These are phyloP conservation scores for Fennellomyces sp. DNA, from an alignment of 371 early-diverging fungal species.

Conservation along the genomic window DNA sequence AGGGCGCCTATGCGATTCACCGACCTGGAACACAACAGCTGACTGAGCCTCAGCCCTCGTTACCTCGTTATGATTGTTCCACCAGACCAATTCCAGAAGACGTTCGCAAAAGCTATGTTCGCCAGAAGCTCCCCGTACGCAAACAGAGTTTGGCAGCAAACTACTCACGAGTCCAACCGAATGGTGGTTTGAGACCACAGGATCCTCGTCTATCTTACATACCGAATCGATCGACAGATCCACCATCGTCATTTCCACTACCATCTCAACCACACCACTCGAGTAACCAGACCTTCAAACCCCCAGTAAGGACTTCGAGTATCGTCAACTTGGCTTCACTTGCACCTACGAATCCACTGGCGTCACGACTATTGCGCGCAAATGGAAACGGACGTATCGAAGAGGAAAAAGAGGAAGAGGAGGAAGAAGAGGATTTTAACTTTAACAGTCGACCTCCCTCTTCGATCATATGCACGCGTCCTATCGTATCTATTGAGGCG, in stretches of 20 bases:
- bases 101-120: constrained; percentile 39
- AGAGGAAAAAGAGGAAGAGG: constrained; percentile 14
- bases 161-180: not conserved
- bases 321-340: constrained; percentile 3
- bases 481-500: constrained; percentile 14
- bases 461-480: constrained; percentile 24
- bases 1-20: constrained; percentile 19
- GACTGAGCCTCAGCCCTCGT: not conserved
- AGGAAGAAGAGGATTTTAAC: constrained; percentile 42
- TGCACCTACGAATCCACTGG: not conserved
- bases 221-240: not conserved
- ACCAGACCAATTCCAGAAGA: constrained; percentile 38
- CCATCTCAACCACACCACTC: not conserved
- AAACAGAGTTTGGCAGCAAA: constrained; percentile 45
- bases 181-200: not conserved
- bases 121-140: constrained; percentile 45
- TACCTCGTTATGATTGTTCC: not conserved
- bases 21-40: not conserved
- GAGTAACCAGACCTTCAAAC: not conserved
- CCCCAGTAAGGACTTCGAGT: constrained; percentile 7
- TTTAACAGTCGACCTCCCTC: constrained; percentile 47
- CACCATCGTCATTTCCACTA: not conserved
- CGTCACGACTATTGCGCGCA: too few species aligned
- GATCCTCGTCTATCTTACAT: too few species aligned
- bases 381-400: not conserved